Conservation (phyloP, 2,329 filamentous ascomycete species). For the Hypoxylon sp. region DNA sequence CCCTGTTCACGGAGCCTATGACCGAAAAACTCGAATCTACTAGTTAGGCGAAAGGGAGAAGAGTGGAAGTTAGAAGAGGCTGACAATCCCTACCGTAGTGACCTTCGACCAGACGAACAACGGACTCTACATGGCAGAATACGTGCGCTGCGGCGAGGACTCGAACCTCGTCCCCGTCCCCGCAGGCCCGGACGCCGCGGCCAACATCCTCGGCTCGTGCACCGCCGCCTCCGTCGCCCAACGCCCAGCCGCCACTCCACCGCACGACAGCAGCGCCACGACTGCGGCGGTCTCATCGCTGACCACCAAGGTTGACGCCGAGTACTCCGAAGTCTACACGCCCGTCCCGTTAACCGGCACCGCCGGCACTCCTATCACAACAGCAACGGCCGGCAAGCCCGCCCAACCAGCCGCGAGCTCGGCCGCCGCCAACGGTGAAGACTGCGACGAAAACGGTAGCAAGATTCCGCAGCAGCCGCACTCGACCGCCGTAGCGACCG, state of each 20-base stretch:
- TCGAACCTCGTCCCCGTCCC: conserved; percentile 48
- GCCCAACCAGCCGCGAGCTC: conserved; percentile 7
- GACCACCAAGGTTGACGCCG: not conserved
- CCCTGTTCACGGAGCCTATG: not conserved
- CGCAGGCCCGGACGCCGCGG: conserved; percentile 45
- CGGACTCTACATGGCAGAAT: conserved; percentile 50
- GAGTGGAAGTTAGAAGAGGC: not conserved
- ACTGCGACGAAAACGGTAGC: conserved; percentile 21
- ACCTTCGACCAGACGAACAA: conserved; percentile 50
- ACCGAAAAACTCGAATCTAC: too few species aligned
- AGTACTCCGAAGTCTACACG: not conserved
- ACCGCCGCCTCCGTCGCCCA: conserved; percentile 4
- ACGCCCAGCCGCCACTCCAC: not conserved
- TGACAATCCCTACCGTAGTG: conserved; percentile 36
- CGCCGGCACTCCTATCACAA: not conserved
- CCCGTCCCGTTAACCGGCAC: not conserved
- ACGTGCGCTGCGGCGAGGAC: conserved; percentile 40
- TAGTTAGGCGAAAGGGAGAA: too few species aligned
- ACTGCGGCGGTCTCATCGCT: not conserved
- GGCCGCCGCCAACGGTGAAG: conserved; percentile 1
- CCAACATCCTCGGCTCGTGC: conserved; percentile 45
- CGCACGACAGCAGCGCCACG: not conserved
- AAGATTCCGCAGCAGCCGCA: conserved; percentile 4
- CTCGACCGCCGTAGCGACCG: conserved; percentile 28
- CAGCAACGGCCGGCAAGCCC: conserved; percentile 10